Evolutionary conservation across 768 basidiomycete genomes (phyloP).

Genomic region (Naganishia antarctica): DNA sequence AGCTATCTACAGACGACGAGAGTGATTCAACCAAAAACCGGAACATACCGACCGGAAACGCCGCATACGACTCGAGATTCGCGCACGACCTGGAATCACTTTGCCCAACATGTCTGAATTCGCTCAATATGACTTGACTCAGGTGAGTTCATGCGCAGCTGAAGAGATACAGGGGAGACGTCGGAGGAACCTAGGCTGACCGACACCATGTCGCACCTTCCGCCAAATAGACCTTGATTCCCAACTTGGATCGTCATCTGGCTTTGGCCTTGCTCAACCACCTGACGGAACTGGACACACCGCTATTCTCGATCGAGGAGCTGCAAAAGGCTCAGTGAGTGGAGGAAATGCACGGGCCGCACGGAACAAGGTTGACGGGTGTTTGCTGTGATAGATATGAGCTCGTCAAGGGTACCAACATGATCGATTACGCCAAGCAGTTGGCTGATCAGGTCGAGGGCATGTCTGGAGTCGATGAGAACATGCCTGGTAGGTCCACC

Average conservation of each 20-base stretch:
- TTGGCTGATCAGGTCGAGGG: slow-evolving; percentile 69
- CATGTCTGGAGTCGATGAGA: slow-evolving; percentile 58
- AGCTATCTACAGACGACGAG: not conserved
- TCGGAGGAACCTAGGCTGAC: no score
- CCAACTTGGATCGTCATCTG: slow-evolving; percentile 90
- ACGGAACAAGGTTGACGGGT: not conserved
- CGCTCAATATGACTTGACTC: slow-evolving; percentile 81
- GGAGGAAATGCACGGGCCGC: not conserved
- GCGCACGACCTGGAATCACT: not conserved
- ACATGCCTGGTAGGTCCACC: slow-evolving; percentile 60
- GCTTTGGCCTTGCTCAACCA: slow-evolving; percentile 87
- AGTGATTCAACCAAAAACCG: not conserved
- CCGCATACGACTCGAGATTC: no score
- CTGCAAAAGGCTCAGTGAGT: slow-evolving; percentile 70
- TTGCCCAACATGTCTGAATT: slow-evolving; percentile 9
- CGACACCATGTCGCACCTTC: not conserved
- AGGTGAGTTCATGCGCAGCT: slow-evolving; percentile 34
- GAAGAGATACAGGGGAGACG: no score
- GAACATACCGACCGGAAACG: no score
- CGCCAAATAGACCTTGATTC: slow-evolving; percentile 65
- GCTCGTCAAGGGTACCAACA: slow-evolving; percentile 92
- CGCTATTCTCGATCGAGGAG: slow-evolving; percentile 69
- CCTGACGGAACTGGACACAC: slow-evolving; percentile 62
- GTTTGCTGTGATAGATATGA: slow-evolving; percentile 59
- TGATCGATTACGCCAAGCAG: slow-evolving; percentile 87